Evolutionary conservation across 495 filamentous ascomycete genomes (phyloP).

Genomic region (Tetracladium setigerum): DNA sequence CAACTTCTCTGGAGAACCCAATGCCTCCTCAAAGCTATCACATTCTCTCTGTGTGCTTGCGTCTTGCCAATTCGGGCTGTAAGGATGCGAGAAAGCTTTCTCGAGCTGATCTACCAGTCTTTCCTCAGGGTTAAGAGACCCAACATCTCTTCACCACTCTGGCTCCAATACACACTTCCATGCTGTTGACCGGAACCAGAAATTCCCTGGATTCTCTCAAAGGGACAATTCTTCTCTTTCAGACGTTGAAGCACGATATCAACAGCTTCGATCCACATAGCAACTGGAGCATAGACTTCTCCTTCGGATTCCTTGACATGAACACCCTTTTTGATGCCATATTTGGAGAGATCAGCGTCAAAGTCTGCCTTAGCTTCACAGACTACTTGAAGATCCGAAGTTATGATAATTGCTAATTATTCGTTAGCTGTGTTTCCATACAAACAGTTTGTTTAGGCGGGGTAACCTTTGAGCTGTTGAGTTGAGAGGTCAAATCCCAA

Average conservation of each 20-base stretch:
- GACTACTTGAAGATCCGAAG: constrained; percentile 67
- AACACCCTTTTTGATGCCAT: constrained; percentile 84
- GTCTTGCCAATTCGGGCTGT: constrained; percentile 96
- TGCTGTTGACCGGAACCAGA: constrained; percentile 95
- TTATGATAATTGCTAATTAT: constrained; percentile 62
- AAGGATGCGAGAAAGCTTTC: constrained; percentile 74
- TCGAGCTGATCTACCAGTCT: constrained; percentile 62
- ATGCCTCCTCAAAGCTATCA: constrained; percentile 69
- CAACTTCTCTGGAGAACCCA: constrained; percentile 58
- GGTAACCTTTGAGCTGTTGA: constrained; percentile 83
- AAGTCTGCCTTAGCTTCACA: constrained; percentile 73
- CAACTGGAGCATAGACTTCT: constrained; percentile 87
- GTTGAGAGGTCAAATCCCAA: constrained; percentile 95
- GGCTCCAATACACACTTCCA: constrained; percentile 86
- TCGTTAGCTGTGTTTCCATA: constrained; percentile 2
- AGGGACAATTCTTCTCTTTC: constrained; percentile 64
- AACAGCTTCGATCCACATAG: constrained; percentile 88
- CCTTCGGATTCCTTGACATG: constrained; percentile 68
- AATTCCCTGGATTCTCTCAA: constrained; percentile 69
- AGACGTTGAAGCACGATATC: constrained; percentile 74
- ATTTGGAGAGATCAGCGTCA: constrained; percentile 64
- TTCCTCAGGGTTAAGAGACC: constrained; percentile 47
- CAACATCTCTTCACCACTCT: constrained; percentile 60
- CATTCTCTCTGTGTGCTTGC: constrained; percentile 88
- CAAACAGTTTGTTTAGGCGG: not conserved